Evolutionary conservation across 805 yeast genomes (phyloP).

Genomic region (Candida maris): DNA sequence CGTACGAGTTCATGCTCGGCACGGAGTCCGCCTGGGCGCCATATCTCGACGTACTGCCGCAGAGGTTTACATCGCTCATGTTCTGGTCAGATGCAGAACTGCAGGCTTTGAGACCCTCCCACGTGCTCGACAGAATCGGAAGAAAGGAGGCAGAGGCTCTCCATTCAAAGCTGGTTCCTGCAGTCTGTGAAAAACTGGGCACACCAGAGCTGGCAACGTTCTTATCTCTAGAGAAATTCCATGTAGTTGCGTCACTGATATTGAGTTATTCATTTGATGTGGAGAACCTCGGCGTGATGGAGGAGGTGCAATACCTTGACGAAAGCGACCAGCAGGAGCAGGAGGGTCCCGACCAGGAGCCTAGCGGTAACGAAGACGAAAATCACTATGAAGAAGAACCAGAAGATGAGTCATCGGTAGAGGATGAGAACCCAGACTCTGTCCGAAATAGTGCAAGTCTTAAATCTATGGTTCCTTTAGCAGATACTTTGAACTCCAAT

Average conservation of each 20-base stretch:
- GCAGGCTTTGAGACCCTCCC: conserved; percentile 59
- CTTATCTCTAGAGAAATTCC: conserved; percentile 56
- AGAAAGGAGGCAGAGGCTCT: conserved; percentile 58
- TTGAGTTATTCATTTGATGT: conserved; percentile 93
- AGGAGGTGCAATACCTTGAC: conserved; percentile 32
- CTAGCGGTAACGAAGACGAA: too few relatives aligned
- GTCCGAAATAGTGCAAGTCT: conserved; percentile 33
- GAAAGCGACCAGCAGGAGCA: conserved; percentile 30
- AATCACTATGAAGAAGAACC: conserved; percentile 22
- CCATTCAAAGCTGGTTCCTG: conserved; percentile 45
- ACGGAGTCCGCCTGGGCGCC: conserved; percentile 58
- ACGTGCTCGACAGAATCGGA: conserved; percentile 69
- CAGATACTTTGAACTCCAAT: conserved; percentile 88
- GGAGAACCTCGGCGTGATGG: conserved; percentile 33
- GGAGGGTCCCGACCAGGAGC: too few relatives aligned
- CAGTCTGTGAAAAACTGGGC: conserved; percentile 36
- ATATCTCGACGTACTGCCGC: conserved; percentile 73
- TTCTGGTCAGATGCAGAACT: conserved; percentile 73
- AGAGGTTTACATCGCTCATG: conserved; percentile 62
- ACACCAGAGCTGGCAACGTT: conserved; percentile 30
- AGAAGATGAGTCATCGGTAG: conserved; percentile 21
- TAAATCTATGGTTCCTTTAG: conserved; percentile 90
- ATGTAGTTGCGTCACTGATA: conserved; percentile 71
- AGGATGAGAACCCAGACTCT: conserved; percentile 22
- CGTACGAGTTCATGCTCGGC: conserved; percentile 53